Evolutionary conservation across 2,329 filamentous ascomycete genomes (phyloP).

Genomic region (Sarocladium oryzae): DNA sequence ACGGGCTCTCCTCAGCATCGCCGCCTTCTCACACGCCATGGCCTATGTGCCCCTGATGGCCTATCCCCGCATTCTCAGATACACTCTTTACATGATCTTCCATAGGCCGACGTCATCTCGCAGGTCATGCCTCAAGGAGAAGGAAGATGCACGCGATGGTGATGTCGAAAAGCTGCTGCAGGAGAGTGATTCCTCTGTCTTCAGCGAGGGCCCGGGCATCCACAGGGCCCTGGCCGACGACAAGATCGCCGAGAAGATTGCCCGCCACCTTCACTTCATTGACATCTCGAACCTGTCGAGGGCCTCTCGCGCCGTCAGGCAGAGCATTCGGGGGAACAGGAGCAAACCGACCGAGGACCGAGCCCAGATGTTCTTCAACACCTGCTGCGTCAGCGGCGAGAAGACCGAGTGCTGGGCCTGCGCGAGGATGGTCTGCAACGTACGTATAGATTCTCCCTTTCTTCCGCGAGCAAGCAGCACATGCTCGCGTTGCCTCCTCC

Average conservation of each 20-base stretch:
- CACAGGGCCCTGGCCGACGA: constrained; percentile 9
- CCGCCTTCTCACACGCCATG: neutral
- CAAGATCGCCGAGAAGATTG: constrained; percentile 10
- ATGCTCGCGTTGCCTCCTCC: too few species aligned
- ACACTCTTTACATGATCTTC: neutral
- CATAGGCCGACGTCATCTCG: neutral
- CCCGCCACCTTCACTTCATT: constrained; percentile 12
- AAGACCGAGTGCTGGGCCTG: constrained; percentile 16
- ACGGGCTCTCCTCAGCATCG: neutral
- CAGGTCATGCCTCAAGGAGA: neutral
- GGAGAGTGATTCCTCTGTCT: too few species aligned
- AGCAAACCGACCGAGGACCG: neutral
- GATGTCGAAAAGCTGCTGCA: neutral
- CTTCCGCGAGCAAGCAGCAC: neutral
- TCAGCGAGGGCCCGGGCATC: neutral
- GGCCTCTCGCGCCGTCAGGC: constrained; percentile 11
- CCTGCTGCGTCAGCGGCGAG: constrained; percentile 1
- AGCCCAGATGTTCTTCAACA: constrained; percentile 12
- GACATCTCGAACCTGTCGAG: constrained; percentile 13
- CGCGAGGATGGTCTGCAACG: constrained; percentile 12
- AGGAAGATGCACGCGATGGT: neutral
- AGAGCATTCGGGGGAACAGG: neutral
- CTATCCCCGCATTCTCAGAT: neutral
- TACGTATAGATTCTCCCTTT: constrained; percentile 7
- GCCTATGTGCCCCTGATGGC: neutral